These are phyloP conservation scores for Cladosporium velox DNA, from an alignment of 2,329 filamentous ascomycete genomes.

Conservation along the genomic window DNA sequence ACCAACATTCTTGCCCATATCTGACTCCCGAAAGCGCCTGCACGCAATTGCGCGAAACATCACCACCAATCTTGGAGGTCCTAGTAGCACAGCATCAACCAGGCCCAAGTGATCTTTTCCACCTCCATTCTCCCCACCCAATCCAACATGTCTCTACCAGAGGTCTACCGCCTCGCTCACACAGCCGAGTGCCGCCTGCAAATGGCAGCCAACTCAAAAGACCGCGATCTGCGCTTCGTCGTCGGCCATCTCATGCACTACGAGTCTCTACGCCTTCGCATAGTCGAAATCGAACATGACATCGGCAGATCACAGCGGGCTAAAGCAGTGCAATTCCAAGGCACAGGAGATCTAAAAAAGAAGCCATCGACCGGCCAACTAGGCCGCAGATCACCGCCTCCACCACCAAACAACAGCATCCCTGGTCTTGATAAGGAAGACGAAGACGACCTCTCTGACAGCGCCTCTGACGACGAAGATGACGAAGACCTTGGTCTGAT, in stretches of 20 bases:
- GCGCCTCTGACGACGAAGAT: constrained; percentile 29
- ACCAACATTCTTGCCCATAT: background rate
- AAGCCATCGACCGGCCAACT: constrained; percentile 28
- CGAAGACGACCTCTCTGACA: constrained; percentile 26
- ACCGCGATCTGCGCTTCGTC: constrained; percentile 39
- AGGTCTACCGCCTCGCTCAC: constrained; percentile 39
- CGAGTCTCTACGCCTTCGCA: constrained; percentile 37
- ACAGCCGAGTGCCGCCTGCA: constrained; percentile 39
- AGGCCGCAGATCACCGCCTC: constrained; percentile 32
- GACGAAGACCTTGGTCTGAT: constrained; percentile 32
- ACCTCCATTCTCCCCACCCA: background rate
- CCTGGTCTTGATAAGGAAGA: constrained; percentile 25
- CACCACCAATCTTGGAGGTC: background rate
- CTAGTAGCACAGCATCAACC: background rate
- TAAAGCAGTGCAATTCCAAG: constrained; percentile 30
- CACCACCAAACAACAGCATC: constrained; percentile 25
- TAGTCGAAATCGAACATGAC: constrained; percentile 41
- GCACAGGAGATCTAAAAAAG: constrained; percentile 31
- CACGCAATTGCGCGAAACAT: background rate
- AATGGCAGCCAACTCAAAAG: constrained; percentile 35
- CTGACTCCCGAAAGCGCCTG: background rate
- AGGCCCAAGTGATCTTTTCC: background rate
- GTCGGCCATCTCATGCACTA: constrained; percentile 41
- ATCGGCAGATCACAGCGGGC: constrained; percentile 30
- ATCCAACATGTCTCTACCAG: constrained; percentile 35